Evolutionary conservation across 176 grass and related monocot species (phyloP).

Genomic region (Guadua angustifolia): DNA sequence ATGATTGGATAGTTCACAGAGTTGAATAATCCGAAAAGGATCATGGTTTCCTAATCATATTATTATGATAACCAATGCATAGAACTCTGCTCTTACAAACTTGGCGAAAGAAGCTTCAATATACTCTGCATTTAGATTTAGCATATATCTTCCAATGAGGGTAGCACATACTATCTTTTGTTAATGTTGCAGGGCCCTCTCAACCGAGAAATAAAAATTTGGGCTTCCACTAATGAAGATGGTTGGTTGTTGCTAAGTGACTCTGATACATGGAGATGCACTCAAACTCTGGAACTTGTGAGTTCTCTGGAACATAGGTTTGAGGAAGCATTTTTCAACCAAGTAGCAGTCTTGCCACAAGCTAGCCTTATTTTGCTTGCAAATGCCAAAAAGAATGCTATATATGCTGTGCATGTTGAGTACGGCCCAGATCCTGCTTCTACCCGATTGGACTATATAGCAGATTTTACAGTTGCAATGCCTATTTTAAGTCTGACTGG

Average conservation of each 20-base stretch:
- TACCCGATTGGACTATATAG: conserved; percentile 85
- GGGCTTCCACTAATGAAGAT: conserved; percentile 75
- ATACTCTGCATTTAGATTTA: conserved; percentile 30
- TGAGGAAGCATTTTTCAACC: conserved; percentile 98
- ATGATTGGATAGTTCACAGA: neutral
- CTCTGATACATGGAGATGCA: conserved; percentile 84
- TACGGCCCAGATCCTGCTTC: conserved; percentile 70
- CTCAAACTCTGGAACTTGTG: conserved; percentile 75
- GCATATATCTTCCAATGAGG: conserved; percentile 2
- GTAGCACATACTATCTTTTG: neutral
- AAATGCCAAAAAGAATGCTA: conserved; percentile 97
- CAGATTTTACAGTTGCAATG: conserved; percentile 96
- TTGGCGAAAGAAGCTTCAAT: conserved; percentile 18
- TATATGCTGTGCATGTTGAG: conserved; percentile 94
- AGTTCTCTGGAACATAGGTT: conserved; percentile 69
- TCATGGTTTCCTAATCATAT: conserved; percentile 17
- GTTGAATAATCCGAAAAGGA: conserved; percentile 13
- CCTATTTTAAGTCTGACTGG: conserved; percentile 93
- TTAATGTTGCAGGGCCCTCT: conserved; percentile 67
- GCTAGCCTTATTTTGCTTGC: conserved; percentile 95
- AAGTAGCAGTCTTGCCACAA: conserved; percentile 81
- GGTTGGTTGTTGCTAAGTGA: conserved; percentile 84
- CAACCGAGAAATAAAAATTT: conserved; percentile 94
- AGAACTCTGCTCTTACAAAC: neutral
- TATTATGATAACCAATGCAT: neutral